Evolutionary conservation across 2,329 filamentous ascomycete genomes (phyloP).

Genomic region (Coleophoma eucalyptorum): DNA sequence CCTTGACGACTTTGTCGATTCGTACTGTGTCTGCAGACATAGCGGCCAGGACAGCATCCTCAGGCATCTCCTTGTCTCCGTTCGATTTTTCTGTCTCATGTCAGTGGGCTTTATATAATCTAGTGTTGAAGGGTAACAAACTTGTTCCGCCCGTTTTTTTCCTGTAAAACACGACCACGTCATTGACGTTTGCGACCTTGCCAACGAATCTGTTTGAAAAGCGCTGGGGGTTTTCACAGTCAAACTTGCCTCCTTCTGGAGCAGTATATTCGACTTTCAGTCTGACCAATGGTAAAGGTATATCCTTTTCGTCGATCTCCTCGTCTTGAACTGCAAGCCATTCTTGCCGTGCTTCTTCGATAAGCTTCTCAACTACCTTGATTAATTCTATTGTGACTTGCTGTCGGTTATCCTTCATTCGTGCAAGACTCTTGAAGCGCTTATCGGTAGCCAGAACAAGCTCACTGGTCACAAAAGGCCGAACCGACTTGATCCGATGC

Average conservation of each 20-base stretch:
- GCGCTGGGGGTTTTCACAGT: slow-evolving; percentile 91
- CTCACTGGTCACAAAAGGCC: slow-evolving; percentile 86
- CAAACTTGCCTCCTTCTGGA: slow-evolving; percentile 78
- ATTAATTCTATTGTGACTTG: slow-evolving; percentile 76
- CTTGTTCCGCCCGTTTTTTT: slow-evolving; percentile 66
- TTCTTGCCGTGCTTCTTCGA: slow-evolving; percentile 74
- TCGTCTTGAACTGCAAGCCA: slow-evolving; percentile 78
- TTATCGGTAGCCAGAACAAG: slow-evolving; percentile 73
- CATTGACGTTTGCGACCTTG: slow-evolving; percentile 90
- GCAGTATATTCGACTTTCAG: slow-evolving; percentile 89
- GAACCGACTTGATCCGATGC: slow-evolving; percentile 80
- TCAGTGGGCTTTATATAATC: slow-evolving; percentile 7
- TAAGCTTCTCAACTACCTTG: slow-evolving; percentile 78
- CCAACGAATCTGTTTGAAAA: slow-evolving; percentile 90
- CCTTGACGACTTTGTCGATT: slow-evolving; percentile 82
- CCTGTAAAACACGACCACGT: slow-evolving; percentile 88
- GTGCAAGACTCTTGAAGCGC: slow-evolving; percentile 72
- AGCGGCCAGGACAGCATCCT: slow-evolving; percentile 60
- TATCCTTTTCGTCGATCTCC: slow-evolving; percentile 53
- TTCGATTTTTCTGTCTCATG: slow-evolving; percentile 35
- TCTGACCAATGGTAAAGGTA: slow-evolving; percentile 79
- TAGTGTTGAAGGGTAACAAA: slow-evolving; percentile 24
- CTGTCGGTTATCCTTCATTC: slow-evolving; percentile 77
- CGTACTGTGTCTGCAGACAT: slow-evolving; percentile 70
- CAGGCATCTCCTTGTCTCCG: slow-evolving; percentile 51